These are phyloP conservation scores for Hirsutella minnesotensis DNA, from an alignment of 2,329 filamentous ascomycete genomes.

Conservation along the genomic window DNA sequence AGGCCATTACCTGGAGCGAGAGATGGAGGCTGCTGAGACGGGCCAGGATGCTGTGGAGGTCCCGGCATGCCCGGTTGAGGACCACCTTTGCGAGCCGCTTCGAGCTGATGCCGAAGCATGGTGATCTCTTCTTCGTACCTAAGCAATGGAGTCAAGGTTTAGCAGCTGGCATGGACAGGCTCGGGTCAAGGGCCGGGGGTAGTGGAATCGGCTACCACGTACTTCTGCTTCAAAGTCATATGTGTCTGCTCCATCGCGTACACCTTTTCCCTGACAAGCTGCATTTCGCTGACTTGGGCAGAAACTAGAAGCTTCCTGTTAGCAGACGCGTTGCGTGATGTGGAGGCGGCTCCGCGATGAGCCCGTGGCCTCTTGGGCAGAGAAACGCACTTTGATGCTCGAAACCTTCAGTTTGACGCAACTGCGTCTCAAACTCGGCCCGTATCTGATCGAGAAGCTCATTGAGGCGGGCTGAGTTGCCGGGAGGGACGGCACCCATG, in stretches of 20 bases:
- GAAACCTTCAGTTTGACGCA: conserved; percentile 71
- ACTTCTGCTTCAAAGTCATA: conserved; percentile 85
- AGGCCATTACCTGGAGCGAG: conserved; percentile 86
- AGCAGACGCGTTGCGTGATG: background rate
- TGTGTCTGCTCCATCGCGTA: conserved; percentile 88
- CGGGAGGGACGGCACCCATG: conserved; percentile 58
- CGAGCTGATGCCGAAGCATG: conserved; percentile 78
- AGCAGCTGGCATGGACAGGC: background rate
- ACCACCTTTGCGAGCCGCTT: conserved; percentile 53
- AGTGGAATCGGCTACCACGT: conserved; percentile 21
- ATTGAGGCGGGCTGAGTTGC: conserved; percentile 56
- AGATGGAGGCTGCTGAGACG: conserved; percentile 75
- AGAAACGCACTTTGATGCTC: conserved; percentile 90
- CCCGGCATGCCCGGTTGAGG: conserved; percentile 50
- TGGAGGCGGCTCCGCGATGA: background rate
- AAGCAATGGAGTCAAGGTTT: conserved; percentile 1
- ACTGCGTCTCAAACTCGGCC: conserved; percentile 79
- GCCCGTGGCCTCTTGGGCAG: no score
- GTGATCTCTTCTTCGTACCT: conserved; percentile 92
- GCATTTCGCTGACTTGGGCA: conserved; percentile 87
- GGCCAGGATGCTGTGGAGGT: conserved; percentile 62
- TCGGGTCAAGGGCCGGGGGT: background rate
- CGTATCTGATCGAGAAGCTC: conserved; percentile 89
- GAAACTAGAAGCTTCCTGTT: conserved; percentile 51
- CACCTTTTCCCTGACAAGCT: conserved; percentile 85